phyloP scores from a whole-genome alignment of 169 alveolate genomes.

The Plasmodium falciparum region DNA sequence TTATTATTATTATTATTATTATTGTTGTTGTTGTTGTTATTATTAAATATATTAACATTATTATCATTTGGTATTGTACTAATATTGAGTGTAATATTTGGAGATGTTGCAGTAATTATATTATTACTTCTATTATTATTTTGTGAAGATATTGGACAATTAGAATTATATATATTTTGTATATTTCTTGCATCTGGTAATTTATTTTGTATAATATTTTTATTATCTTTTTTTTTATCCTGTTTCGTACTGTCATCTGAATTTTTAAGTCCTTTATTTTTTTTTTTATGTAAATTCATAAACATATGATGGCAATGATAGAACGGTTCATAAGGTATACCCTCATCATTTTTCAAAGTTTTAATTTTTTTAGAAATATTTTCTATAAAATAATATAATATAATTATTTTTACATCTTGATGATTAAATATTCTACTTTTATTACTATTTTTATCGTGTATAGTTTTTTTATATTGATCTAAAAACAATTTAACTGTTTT shows the following conservation, averaged over 20 bases:
- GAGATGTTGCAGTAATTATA: not conserved
- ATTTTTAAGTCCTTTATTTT: slow-evolving; percentile 51
- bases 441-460: slow-evolving; percentile 76
- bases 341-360: slow-evolving; percentile 65
- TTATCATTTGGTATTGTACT: not conserved
- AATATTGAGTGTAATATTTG: not conserved
- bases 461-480: slow-evolving; percentile 75
- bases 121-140: not conserved
- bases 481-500: slow-evolving; percentile 44
- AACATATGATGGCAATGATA: slow-evolving; percentile 70
- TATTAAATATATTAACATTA: not conserved
- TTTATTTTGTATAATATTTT: slow-evolving; percentile 19
- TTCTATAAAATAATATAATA: slow-evolving; percentile 69
- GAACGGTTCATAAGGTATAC: slow-evolving; percentile 47
- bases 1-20: not conserved
- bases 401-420: slow-evolving; percentile 74
- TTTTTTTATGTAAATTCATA: slow-evolving; percentile 56
- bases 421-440: slow-evolving; percentile 76
- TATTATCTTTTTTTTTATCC: slow-evolving; percentile 10
- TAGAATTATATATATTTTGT: not conserved
- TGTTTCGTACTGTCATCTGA: not conserved
- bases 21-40: not conserved
- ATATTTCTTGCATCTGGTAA: slow-evolving; percentile 3
- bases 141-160: slow-evolving; percentile 9
- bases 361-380: slow-evolving; percentile 75